phyloP scores from a whole-genome alignment of 208 protist genomes.

The Willaertia magna region DNA sequence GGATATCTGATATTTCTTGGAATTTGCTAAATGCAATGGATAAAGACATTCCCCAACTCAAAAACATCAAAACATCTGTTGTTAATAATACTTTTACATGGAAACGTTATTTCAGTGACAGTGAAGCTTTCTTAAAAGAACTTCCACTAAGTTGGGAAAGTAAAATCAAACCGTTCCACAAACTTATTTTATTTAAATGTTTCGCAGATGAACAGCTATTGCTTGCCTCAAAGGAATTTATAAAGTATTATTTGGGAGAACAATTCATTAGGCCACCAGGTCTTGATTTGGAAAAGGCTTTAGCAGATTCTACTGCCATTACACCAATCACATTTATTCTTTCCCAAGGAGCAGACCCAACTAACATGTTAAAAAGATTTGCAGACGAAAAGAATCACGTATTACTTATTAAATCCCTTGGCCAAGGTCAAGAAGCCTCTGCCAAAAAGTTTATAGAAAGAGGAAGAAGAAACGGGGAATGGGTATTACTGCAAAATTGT shows the following conservation, averaged over 20 bases:
- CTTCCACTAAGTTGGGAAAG: background rate
- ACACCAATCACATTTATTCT: slow-evolving; percentile 92
- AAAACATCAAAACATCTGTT: background rate
- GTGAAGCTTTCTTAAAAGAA: background rate
- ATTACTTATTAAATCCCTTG: slow-evolving; percentile 81
- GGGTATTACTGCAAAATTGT: slow-evolving; percentile 92
- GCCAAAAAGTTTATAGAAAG: slow-evolving; percentile 80
- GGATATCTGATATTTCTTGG: background rate
- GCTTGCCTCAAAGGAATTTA: slow-evolving; percentile 68
- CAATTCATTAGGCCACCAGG: slow-evolving; percentile 76
- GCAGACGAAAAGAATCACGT: slow-evolving; percentile 52
- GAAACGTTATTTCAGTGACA: background rate
- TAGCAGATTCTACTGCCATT: slow-evolving; percentile 58
- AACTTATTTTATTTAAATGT: slow-evolving; percentile 73
- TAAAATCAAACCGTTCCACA: slow-evolving; percentile 58
- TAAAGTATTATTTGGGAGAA: slow-evolving; percentile 67
- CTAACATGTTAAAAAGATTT: slow-evolving; percentile 71
- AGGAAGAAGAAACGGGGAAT: slow-evolving; percentile 65
- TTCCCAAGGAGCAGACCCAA: slow-evolving; percentile 88
- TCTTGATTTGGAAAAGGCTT: slow-evolving; percentile 68
- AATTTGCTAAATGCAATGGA: background rate
- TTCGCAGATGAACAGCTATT: slow-evolving; percentile 85
- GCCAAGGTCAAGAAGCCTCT: slow-evolving; percentile 87
- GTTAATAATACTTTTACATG: background rate
- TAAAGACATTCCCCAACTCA: background rate